A percentile compares a stretch with the other conserved stretches of the same genome.
phyloP scores from a whole-genome alignment of 495 filamentous ascomycete genomes.

The Immersiella caudata region DNA sequence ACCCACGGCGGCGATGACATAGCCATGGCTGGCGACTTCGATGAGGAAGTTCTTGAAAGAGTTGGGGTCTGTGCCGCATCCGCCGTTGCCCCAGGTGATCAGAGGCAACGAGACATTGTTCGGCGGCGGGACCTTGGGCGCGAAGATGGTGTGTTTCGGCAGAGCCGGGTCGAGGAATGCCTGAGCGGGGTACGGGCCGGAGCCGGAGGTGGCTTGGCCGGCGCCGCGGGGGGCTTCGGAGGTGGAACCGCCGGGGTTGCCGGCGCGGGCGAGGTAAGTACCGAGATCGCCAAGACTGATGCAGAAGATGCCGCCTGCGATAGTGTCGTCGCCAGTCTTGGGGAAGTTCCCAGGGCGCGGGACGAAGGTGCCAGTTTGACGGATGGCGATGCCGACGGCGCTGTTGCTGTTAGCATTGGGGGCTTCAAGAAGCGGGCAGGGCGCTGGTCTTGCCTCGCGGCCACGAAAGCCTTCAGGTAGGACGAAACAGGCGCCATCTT shows the following conservation, averaged over 20 bases:
- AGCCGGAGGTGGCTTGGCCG: constrained; percentile 24
- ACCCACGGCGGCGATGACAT: constrained; percentile 35
- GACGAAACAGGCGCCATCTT: constrained; percentile 11
- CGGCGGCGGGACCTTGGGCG: constrained; percentile 29
- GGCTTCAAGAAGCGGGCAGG: not conserved
- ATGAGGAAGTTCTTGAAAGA: constrained; percentile 26
- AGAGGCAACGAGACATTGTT: constrained; percentile 27
- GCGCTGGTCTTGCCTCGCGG: not conserved
- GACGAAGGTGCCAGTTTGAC: constrained; percentile 23
- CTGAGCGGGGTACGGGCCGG: constrained; percentile 31
- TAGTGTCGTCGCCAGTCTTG: constrained; percentile 30
- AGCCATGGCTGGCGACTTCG: constrained; percentile 35
- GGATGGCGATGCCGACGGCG: constrained; percentile 3
- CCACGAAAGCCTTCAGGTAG: constrained; percentile 6
- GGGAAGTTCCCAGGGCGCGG: constrained; percentile 26
- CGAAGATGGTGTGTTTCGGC: constrained; percentile 34
- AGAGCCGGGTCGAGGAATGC: constrained; percentile 27
- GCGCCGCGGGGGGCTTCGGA: constrained; percentile 24
- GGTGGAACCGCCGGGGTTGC: constrained; percentile 25
- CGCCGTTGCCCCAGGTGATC: constrained; percentile 41
- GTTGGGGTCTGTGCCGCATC: constrained; percentile 31
- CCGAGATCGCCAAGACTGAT: constrained; percentile 21
- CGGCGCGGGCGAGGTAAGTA: constrained; percentile 18
- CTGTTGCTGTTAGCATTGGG: not conserved
- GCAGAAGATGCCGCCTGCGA: constrained; percentile 33